A percentile compares a stretch with the other conserved stretches of the same genome.
Conservation (phyloP, 2,329 filamentous ascomycete species). For the Penicillium sclerotiorum region DNA sequence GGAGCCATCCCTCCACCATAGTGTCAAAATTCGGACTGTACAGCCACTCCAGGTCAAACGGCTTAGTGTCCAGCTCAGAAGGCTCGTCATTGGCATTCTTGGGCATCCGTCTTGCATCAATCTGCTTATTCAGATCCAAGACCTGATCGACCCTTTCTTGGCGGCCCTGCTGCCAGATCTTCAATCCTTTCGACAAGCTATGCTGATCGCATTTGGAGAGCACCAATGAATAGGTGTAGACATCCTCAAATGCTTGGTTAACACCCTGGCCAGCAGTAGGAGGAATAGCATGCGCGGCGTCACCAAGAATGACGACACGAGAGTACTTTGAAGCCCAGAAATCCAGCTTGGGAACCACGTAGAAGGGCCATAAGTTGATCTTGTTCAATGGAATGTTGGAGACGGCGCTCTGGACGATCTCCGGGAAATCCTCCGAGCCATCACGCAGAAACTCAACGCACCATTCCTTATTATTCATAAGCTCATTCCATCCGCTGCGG, state of each 20-base stretch:
- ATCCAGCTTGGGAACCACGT: slow-evolving; percentile 51
- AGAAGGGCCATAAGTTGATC: slow-evolving; percentile 56
- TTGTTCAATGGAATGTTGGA: slow-evolving; percentile 38
- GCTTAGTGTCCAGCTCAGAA: slow-evolving; percentile 23
- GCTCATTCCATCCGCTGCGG: slow-evolving; percentile 46
- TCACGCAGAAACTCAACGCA: slow-evolving; percentile 40
- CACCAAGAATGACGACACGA: slow-evolving; percentile 56
- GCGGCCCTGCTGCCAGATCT: slow-evolving; percentile 53
- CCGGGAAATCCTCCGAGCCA: slow-evolving; percentile 36
- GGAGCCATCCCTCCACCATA: slow-evolving; percentile 36
- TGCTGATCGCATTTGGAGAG: slow-evolving; percentile 29
- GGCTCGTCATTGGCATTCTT: slow-evolving; percentile 8
- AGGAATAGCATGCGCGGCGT: slow-evolving; percentile 65
- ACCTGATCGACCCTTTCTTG: slow-evolving; percentile 53
- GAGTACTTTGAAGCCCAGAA: slow-evolving; percentile 45
- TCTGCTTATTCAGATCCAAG: slow-evolving; percentile 51
- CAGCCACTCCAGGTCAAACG: slow-evolving; percentile 48
- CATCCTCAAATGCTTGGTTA: slow-evolving; percentile 61
- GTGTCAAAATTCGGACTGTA: slow-evolving; percentile 45
- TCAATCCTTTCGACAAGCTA: slow-evolving; percentile 32
- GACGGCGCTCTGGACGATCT: slow-evolving; percentile 42
- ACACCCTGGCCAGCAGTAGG: slow-evolving; percentile 64
- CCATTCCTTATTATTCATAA: slow-evolving; percentile 46
- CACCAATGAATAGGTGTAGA: slow-evolving; percentile 49
- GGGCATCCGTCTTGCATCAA: slow-evolving; percentile 53